Conservation (phyloP, 306 rosid species). For the Cicer arietinum region DNA sequence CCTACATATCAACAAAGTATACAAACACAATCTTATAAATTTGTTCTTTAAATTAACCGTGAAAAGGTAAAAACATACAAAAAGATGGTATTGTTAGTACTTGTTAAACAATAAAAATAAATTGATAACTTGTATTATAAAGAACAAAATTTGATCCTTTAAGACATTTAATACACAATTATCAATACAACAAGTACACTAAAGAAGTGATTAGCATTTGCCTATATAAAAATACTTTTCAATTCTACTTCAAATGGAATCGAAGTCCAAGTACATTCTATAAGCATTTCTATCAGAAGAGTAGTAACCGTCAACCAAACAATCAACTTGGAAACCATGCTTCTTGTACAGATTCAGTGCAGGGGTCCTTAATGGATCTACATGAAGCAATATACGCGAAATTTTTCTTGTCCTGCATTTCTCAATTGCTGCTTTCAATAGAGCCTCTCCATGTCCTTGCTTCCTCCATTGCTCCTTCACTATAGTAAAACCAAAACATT, state of each 20-base stretch:
- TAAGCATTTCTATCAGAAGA: conserved; percentile 78
- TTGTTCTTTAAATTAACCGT: conserved; percentile 1
- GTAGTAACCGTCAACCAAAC: conserved; percentile 72
- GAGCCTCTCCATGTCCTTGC: conserved; percentile 81
- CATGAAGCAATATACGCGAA: conserved; percentile 77
- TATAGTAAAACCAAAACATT: conserved; percentile 35
- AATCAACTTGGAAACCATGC: conserved; percentile 77
- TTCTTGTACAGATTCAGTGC: conserved; percentile 82
- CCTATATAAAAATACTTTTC: background rate
- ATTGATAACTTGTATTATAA: too few relatives aligned
- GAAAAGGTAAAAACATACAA: background rate
- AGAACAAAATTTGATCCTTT: too few relatives aligned
- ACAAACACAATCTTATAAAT: background rate
- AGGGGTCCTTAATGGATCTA: conserved; percentile 72
- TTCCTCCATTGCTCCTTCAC: conserved; percentile 82
- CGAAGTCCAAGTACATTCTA: conserved; percentile 80
- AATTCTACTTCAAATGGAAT: conserved; percentile 44
- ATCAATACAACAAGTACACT: too few relatives aligned
- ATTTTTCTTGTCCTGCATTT: conserved; percentile 77
- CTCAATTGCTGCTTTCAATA: conserved; percentile 75
- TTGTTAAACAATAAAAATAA: too few relatives aligned
- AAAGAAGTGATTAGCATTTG: too few relatives aligned
- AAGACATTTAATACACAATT: too few relatives aligned
- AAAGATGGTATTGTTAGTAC: too few relatives aligned
- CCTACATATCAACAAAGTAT: too few relatives aligned